A percentile compares a stretch with the other conserved stretches of the same genome.
Evolutionary conservation across 2,329 filamentous ascomycete species (phyloP).

Genomic region (Claviceps monticola): DNA sequence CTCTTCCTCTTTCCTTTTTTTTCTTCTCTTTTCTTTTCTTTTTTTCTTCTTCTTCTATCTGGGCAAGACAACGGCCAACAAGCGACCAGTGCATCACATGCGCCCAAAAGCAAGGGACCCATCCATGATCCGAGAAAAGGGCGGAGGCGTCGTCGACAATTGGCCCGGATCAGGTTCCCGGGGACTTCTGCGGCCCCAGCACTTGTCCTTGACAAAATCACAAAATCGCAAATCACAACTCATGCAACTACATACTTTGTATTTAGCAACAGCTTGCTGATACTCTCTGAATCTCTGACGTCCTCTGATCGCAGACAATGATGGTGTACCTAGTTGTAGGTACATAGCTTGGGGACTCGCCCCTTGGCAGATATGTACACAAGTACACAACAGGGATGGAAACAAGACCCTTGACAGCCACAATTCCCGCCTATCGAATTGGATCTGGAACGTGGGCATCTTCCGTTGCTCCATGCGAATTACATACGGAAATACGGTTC

Average conservation of each 20-base stretch:
- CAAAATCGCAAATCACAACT: background rate
- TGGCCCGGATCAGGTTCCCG: background rate
- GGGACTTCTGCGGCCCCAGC: background rate
- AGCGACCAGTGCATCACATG: conserved; percentile 2
- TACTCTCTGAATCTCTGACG: no score
- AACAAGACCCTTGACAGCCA: no score
- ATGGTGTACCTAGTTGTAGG: background rate
- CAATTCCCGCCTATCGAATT: no score
- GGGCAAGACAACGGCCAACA: conserved; percentile 1
- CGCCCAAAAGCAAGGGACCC: background rate
- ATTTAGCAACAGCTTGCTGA: no score
- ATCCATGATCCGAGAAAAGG: conserved; percentile 1
- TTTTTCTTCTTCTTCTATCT: background rate
- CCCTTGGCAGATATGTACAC: background rate
- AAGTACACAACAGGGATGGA: background rate
- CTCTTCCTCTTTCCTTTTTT: background rate
- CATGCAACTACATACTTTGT: background rate
- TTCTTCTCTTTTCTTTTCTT: background rate
- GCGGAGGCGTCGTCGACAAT: background rate
- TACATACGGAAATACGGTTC: background rate
- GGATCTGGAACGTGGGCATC: no score
- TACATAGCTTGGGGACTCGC: background rate
- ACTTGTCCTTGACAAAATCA: background rate
- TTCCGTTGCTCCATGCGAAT: no score
- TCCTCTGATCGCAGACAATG: background rate